phyloP scores from a whole-genome alignment of 768 basidiomycete genomes.

The Mycena olivaceomarginata region DNA sequence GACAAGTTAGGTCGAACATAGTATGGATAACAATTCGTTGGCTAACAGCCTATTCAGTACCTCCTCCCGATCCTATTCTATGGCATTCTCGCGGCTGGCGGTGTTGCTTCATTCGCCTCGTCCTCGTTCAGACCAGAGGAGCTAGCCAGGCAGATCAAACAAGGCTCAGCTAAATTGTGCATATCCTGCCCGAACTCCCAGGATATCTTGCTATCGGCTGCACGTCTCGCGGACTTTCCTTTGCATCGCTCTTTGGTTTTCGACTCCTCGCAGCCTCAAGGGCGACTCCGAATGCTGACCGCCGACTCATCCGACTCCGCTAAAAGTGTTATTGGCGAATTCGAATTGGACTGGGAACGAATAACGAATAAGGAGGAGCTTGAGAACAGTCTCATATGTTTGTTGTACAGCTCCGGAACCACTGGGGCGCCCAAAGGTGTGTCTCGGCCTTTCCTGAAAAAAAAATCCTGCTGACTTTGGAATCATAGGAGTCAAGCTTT shows the following conservation, averaged over 20 bases:
- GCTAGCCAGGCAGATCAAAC: conserved; percentile 34
- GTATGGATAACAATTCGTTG: background rate
- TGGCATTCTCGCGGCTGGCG: conserved; percentile 39
- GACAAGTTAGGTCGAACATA: conserved; percentile 16
- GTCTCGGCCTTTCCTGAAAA: background rate
- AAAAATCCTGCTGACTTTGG: background rate
- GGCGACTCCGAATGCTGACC: conserved; percentile 26
- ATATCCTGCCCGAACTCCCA: conserved; percentile 30
- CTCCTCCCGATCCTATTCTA: conserved; percentile 41
- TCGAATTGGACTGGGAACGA: conserved; percentile 36
- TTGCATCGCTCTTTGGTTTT: conserved; percentile 33
- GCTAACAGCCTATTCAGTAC: conserved; percentile 1
- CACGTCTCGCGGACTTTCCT: conserved; percentile 30
- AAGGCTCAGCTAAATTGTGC: conserved; percentile 37
- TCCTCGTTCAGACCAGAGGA: conserved; percentile 33
- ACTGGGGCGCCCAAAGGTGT: conserved; percentile 40
- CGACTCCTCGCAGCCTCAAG: conserved; percentile 30
- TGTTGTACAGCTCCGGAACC: conserved; percentile 40
- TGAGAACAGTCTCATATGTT: conserved; percentile 36
- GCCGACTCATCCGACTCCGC: background rate
- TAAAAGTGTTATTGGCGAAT: conserved; percentile 31
- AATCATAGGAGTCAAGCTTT: conserved; percentile 30
- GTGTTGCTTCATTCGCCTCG: conserved; percentile 37
- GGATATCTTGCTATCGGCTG: conserved; percentile 16
- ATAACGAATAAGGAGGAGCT: conserved; percentile 32